phyloP scores from a whole-genome alignment of 2,329 filamentous ascomycete species.

The Claviceps sp. region DNA sequence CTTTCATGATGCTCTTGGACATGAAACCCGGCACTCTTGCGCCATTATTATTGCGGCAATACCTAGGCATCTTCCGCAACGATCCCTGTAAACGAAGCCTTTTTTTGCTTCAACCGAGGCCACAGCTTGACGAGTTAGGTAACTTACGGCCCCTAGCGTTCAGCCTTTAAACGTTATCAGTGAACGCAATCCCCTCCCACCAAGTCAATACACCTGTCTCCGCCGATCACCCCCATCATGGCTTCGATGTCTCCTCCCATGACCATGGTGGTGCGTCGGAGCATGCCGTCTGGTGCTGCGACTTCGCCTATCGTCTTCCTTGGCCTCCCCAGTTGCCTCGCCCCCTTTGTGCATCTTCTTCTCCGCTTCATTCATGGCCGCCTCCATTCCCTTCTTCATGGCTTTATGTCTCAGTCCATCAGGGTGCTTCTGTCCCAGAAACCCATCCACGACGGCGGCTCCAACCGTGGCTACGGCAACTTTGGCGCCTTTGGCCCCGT shows the following conservation, averaged over 20 bases:
- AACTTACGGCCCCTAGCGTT: background rate
- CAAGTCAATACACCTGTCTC: background rate
- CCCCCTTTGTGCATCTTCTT: constrained; percentile 3
- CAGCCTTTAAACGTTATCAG: background rate
- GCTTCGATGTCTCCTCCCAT: background rate
- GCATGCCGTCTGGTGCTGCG: background rate
- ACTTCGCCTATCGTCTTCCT: background rate
- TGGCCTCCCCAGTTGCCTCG: background rate
- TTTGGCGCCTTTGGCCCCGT: constrained; percentile 34
- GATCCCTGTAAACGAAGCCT: no score
- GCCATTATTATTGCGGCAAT: no score
- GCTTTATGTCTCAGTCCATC: constrained; percentile 10
- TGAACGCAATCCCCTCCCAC: background rate
- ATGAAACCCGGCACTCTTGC: no score
- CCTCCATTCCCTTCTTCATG: constrained; percentile 4
- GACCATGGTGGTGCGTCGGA: background rate
- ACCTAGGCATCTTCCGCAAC: no score
- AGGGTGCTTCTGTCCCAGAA: constrained; percentile 24
- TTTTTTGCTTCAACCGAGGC: no score
- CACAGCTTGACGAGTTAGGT: no score
- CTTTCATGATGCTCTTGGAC: no score
- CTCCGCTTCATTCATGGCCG: constrained; percentile 6
- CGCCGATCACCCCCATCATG: background rate
- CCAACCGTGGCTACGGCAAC: constrained; percentile 34
- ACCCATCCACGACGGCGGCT: constrained; percentile 33